Base-by-base conservation (phyloP, 176 grass and related monocot genomes). In the Chrysopogon serrulatus region DNA sequence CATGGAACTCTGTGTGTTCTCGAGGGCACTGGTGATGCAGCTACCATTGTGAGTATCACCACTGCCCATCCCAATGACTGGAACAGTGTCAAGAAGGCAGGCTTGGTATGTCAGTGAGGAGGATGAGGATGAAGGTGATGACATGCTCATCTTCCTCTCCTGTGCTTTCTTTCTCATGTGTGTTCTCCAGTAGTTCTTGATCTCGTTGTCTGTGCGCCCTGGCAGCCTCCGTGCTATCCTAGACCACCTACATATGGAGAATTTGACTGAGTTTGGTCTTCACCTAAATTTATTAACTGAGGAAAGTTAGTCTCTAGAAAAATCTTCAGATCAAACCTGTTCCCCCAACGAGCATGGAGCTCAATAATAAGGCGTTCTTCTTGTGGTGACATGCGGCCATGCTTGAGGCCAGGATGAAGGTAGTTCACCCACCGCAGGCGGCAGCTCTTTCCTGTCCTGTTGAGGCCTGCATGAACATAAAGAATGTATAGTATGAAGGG, bases 131-230 rank as follows among this genome's bases (percentile, higher is more conserved):
- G 94, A 97, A 74, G 89, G 82, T 44, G 91, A 88, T 44, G 91
- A 84, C 43, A 79, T 45, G 60, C 71, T 80, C 8, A 45, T 70
- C 84, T 89, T 97, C 36, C 73, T 80, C 78, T 93, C 94, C 61
- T 97, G 94, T 28, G 94, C 94, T 87, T 91, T 94, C 84, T 97
- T 97, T 32, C 94, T 97, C 94, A 97, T 93, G 77, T 94, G 94
- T 43, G 94, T 97, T 72, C 94, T 91, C 94, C 94, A 97, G 81
- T 93, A 97, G 74, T 97, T 97, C 81, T 97, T 97, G 78, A 97
- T 93, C 87, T 97, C 94, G 24, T 97, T 97, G 71, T 97, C 94
- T 16, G 94, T 97, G 34, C 94, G 91, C 23, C 94, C 91, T 82
- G 91, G 91, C 44, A 97, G 84, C 74, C 82, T 87, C 34, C 91